Evolutionary conservation across 2,329 filamentous ascomycete genomes (phyloP), one percentile per base, ranked within the genome.

Genomic region (Trichoderma simmonsii): DNA sequence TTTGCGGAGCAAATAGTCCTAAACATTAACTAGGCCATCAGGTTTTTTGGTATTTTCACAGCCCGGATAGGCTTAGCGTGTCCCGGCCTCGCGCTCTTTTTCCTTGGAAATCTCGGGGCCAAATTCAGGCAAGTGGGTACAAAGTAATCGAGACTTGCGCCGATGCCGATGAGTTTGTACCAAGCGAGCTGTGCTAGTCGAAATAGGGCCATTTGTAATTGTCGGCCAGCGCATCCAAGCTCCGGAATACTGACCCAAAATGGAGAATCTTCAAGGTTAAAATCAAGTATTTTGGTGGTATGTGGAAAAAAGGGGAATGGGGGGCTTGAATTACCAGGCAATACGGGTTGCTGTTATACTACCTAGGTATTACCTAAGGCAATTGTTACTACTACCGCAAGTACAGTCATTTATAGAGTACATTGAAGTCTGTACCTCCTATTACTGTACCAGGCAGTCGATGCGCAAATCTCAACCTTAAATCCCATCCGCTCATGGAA

Each of bases 1-100:
- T 1, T 14, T 26, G 26, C 66, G 66, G 66, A 69, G 66, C 66
- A 69, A 69, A 69, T 8, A 14, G 24, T 69, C 66, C 66, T 61
- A 48, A 54, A 51, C 8, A 66, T 14, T 26, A 8, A 51, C 18
- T 32, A 28, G 24, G 61, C 43, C 7, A 12, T 8, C 6, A 51
- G 39, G 9, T 57, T 21, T 59, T 59, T 21, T n/a, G 24, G 18
- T 26, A 34, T 68, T 43, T 21, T 21, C 59, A 7, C 36, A 48
- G 34, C 66, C 39, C 6, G 14, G 26, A 8, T 14, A 18, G n/a
- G 66, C 26, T 48, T 61, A 30, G 56, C n/a, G 26, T 6, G n/a
- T n/a, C 43, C n/a, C 43, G 43, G n/a, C 11, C 43, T 51, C 9
- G 43, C n/a, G 4, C n/a, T 24, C n/a, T 21, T 51, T 24, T 51